A percentile compares a stretch with the other conserved stretches of the same genome.
Conservation (phyloP, 2,329 filamentous ascomycete species). For the Talaromyces sp. region DNA sequence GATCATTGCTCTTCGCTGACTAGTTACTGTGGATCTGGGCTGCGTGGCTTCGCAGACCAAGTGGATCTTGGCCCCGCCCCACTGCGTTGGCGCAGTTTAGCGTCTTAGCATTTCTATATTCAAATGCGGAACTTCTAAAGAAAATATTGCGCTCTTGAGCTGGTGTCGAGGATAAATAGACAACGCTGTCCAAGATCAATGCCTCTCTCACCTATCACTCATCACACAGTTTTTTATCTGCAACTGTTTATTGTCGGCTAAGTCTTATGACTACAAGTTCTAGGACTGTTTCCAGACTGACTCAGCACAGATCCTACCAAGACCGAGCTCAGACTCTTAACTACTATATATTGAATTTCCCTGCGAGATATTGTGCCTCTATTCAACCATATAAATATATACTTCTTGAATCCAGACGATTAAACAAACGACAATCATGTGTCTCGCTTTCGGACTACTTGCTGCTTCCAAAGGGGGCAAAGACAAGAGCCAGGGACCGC, state of each 20-base stretch:
- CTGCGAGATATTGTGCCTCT: too few relatives aligned
- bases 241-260: background rate
- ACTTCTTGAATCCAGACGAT: background rate
- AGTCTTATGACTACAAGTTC: background rate
- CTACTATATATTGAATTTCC: too few relatives aligned
- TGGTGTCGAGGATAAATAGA: background rate
- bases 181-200: background rate
- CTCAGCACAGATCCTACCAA: background rate
- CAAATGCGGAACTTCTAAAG: background rate
- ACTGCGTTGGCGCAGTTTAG: background rate
- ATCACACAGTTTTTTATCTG: background rate
- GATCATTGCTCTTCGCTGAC: background rate
- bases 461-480: background rate
- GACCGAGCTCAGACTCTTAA: background rate
- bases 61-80: background rate
- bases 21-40: background rate
- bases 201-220: background rate
- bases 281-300: background rate
- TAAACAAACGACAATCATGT: background rate
- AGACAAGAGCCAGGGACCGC: background rate
- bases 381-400: background rate
- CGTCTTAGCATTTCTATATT: background rate
- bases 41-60: background rate
- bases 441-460: background rate
- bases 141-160: background rate